Evolutionary conservation across 306 rosid species (phyloP).

Genomic region (Sechiopsis laciniata): DNA sequence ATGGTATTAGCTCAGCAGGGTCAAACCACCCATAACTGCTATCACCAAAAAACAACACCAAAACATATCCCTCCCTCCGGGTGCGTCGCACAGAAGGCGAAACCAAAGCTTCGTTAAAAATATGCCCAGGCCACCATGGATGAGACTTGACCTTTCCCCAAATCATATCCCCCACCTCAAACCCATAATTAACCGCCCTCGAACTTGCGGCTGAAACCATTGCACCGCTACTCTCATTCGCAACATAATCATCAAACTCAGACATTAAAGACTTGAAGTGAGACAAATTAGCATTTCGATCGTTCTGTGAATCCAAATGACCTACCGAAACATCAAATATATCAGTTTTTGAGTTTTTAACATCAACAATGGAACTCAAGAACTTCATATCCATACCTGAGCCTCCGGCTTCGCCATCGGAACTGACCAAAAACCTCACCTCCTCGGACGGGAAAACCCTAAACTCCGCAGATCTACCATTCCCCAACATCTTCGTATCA

Average conservation of each 20-base stretch:
- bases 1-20: constrained; percentile 72
- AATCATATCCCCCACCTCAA: constrained; percentile 83
- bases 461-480: constrained; percentile 35
- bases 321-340: constrained; percentile 22
- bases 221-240: constrained; percentile 53
- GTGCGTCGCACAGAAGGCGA: constrained; percentile 65
- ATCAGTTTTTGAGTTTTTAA: constrained; percentile 25
- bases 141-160: constrained; percentile 99
- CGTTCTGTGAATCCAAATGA: constrained; percentile 20
- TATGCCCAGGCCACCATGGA: constrained; percentile 99
- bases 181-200: constrained; percentile 56
- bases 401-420: constrained; percentile 29
- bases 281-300: constrained; percentile 25
- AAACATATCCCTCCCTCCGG: constrained; percentile 61
- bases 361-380: constrained; percentile 22
- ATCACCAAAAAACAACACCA: constrained; percentile 95
- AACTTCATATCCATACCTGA: constrained; percentile 26
- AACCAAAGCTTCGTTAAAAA: constrained; percentile 67
- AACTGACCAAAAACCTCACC: constrained; percentile 35
- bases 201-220: constrained; percentile 33
- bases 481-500: constrained; percentile 28
- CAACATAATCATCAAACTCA: constrained; percentile 74
- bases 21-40: constrained; percentile 98
- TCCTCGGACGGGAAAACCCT: constrained; percentile 28
- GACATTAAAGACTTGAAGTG: constrained; percentile 46